Evolutionary conservation across 257 asterid species (phyloP).

Genomic region (Coffea eugenioides): DNA sequence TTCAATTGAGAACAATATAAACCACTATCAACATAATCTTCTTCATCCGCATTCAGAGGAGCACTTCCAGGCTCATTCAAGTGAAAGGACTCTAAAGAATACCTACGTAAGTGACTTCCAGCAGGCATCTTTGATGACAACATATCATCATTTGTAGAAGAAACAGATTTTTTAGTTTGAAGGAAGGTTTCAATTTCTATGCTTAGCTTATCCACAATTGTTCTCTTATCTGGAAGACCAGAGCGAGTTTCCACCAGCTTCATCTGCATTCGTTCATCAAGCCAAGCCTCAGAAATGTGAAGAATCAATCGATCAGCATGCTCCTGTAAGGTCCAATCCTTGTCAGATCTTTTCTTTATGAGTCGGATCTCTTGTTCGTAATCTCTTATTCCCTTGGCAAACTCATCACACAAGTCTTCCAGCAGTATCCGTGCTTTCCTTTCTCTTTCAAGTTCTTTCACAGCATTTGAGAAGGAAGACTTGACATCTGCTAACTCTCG

Average conservation of each 20-base stretch:
- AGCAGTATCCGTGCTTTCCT: slow-evolving; percentile 54
- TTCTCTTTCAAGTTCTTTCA: slow-evolving; percentile 57
- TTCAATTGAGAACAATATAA: slow-evolving; percentile 26
- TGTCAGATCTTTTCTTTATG: slow-evolving; percentile 41
- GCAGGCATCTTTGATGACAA: slow-evolving; percentile 21
- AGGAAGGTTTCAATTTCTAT: slow-evolving; percentile 70
- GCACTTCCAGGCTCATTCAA: slow-evolving; percentile 57
- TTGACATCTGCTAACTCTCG: slow-evolving; percentile 58
- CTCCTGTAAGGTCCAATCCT: slow-evolving; percentile 33
- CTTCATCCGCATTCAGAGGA: slow-evolving; percentile 57
- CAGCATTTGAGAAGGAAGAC: slow-evolving; percentile 40
- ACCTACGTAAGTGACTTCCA: slow-evolving; percentile 23
- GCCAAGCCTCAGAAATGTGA: slow-evolving; percentile 93
- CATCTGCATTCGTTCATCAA: slow-evolving; percentile 78
- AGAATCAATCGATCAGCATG: slow-evolving; percentile 56
- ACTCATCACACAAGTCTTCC: slow-evolving; percentile 86
- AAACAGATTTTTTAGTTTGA: slow-evolving; percentile 38
- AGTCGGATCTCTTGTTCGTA: slow-evolving; percentile 58
- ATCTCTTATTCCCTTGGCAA: slow-evolving; percentile 70
- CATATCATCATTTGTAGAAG: slow-evolving; percentile 21
- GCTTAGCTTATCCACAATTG: slow-evolving; percentile 60
- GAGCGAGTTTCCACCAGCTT: slow-evolving; percentile 38
- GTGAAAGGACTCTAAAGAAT: slow-evolving; percentile 49
- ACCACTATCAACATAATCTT: slow-evolving; percentile 31
- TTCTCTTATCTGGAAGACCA: slow-evolving; percentile 42